Evolutionary conservation across 2,329 filamentous ascomycete species (phyloP), one percentile per base, ranked within the genome.

Genomic region (Aschersonia sp.): DNA sequence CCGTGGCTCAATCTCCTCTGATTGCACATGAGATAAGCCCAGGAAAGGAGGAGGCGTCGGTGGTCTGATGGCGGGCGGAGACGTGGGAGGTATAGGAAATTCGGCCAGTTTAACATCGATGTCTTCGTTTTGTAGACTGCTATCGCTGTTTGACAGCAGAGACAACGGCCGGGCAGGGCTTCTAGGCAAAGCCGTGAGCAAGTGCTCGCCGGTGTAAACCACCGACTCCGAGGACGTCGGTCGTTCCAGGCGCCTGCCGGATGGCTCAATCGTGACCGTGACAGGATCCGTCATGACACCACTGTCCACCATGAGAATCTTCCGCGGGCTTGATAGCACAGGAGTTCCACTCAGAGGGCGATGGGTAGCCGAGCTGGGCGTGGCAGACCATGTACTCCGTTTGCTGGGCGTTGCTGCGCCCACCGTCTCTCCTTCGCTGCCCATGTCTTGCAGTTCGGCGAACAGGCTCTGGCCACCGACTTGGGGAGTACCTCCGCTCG

Each of bases 381-480:
- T 76, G 43, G 64, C 55, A 20, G 67, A 72, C 43, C 70, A 70
- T 29, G 65, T 56, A 50, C 69, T 70, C 43, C 70, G 68, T 49
- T 70, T 69, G 52, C 72, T 75, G 30, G 78, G 78, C 31, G 77
- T 81, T 30, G 67, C 73, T 35, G 67, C 72, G 20, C 70, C 70
- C 47, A 84, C 82, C 52, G 84, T 82, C 51, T 87, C 85, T 52
- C 87, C 85, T 55, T 84, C 83, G 53, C 80, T 79, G 51, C 79
- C 83, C 43, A 96, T 70, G 54, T 88, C 86, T 47, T 85, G 87
- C 42, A 98, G 75, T 64, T 98, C 92, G 41, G 89, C 89, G 61
- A 92, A 94, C 46, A 98, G 71, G 58, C 85, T 97, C 68, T 95
- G 86, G 12, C 78, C 65, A 12, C 78, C 65, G 43, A 65, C 63